A percentile compares a stretch with the other conserved stretches of the same genome.
Evolutionary conservation across 805 yeast species (phyloP).

Genomic region (Saccharomycopsis guyanensis): DNA sequence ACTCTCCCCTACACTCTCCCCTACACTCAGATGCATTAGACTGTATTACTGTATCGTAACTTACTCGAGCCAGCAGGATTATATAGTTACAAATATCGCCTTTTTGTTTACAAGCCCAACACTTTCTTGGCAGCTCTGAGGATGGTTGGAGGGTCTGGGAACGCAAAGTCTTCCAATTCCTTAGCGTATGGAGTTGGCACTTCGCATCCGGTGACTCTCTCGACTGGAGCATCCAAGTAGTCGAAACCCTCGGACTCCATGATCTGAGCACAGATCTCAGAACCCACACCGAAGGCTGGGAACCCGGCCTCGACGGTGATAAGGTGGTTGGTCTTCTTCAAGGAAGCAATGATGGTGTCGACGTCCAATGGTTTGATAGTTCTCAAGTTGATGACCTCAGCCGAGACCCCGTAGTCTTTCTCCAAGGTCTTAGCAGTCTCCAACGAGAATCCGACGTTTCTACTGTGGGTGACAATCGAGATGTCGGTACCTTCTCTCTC

Average conservation of each 20-base stretch:
- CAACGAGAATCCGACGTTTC: conserved; percentile 79
- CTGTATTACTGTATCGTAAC: too few species aligned
- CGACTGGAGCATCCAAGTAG: conserved; percentile 96
- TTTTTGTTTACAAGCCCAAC: conserved; percentile 27
- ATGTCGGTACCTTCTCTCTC: conserved; percentile 91
- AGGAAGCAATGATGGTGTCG: conserved; percentile 74
- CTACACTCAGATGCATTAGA: too few species aligned
- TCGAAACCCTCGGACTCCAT: conserved; percentile 99
- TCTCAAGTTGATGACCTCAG: conserved; percentile 93
- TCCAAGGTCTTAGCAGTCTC: conserved; percentile 85
- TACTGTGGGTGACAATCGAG: conserved; percentile 83
- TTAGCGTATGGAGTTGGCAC: conserved; percentile 98
- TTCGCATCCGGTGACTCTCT: conserved; percentile 98
- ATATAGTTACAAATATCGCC: background rate
- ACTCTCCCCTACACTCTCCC: too few species aligned
- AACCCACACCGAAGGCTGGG: conserved; percentile 98
- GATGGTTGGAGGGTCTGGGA: conserved; percentile 93
- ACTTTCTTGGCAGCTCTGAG: conserved; percentile 81
- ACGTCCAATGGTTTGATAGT: conserved; percentile 95
- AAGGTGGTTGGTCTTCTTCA: conserved; percentile 94
- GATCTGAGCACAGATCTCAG: conserved; percentile 94
- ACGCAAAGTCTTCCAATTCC: conserved; percentile 94
- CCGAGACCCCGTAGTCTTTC: conserved; percentile 78
- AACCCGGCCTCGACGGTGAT: conserved; percentile 95
- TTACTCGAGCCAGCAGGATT: too few species aligned